Evolutionary conservation across 257 asterid genomes (phyloP).

Genomic region (Schizonepeta tenuifolia): DNA sequence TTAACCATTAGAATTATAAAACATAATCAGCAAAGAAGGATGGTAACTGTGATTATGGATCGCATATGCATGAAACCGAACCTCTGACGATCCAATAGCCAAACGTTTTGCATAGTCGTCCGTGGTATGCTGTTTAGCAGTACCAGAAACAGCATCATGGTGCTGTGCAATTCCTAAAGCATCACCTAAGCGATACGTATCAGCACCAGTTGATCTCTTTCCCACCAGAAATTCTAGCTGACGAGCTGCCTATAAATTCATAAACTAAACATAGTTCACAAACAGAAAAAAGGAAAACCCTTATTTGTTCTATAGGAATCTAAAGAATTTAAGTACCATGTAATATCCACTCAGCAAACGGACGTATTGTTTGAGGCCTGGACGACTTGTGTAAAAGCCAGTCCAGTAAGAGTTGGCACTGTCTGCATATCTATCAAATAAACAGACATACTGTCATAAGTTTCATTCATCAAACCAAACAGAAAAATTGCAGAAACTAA

Average conservation of each 20-base stretch:
- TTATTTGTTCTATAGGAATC: neutral
- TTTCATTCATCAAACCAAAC: neutral
- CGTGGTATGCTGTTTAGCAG: slow-evolving; percentile 91
- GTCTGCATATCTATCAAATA: slow-evolving; percentile 66
- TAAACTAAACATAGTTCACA: neutral
- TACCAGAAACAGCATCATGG: slow-evolving; percentile 86
- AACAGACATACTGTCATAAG: slow-evolving; percentile 12
- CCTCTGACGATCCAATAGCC: slow-evolving; percentile 83
- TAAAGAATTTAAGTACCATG: slow-evolving; percentile 46
- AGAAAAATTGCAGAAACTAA: slow-evolving; percentile 4
- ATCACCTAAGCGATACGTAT: slow-evolving; percentile 68
- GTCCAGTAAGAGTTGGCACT: slow-evolving; percentile 74
- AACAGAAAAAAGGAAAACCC: neutral
- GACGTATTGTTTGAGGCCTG: slow-evolving; percentile 73
- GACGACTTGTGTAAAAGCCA: slow-evolving; percentile 86
- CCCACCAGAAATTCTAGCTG: slow-evolving; percentile 78
- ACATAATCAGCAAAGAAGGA: neutral
- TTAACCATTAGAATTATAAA: neutral
- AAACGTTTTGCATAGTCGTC: slow-evolving; percentile 86
- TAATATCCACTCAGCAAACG: slow-evolving; percentile 82
- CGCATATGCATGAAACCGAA: slow-evolving; percentile 18
- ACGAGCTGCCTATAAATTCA: slow-evolving; percentile 68
- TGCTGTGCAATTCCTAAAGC: slow-evolving; percentile 85
- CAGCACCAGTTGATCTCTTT: slow-evolving; percentile 49
- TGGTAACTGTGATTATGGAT: neutral